Evolutionary conservation across 148 eudicot genomes (phyloP).

Genomic region (Camellia sinensis): DNA sequence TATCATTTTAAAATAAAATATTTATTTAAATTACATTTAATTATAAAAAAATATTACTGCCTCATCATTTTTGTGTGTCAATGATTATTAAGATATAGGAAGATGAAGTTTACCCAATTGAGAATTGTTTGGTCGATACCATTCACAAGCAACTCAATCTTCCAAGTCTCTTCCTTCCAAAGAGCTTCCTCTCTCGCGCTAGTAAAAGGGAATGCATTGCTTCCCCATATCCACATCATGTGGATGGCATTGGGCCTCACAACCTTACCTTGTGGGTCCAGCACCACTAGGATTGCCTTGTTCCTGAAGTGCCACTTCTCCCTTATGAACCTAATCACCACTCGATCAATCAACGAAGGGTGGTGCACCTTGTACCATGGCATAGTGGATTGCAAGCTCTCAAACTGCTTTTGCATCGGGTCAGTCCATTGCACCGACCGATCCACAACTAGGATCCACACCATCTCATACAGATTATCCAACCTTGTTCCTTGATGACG

Average conservation of each 20-base stretch:
- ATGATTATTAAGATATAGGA: neutral
- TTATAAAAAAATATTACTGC: too few relatives aligned
- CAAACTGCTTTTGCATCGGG: constrained; percentile 31
- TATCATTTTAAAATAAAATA: too few relatives aligned
- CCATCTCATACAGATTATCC: constrained; percentile 50
- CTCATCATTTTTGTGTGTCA: too few relatives aligned
- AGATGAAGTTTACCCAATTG: constrained; percentile 40
- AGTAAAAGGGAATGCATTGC: constrained; percentile 67
- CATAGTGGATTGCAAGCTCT: constrained; percentile 47
- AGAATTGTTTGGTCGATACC: constrained; percentile 45
- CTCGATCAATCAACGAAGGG: constrained; percentile 38
- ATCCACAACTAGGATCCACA: constrained; percentile 64
- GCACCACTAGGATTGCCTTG: constrained; percentile 56
- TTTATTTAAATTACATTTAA: too few relatives aligned
- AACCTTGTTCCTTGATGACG: too few relatives aligned
- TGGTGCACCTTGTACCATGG: constrained; percentile 62
- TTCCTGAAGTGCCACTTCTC: constrained; percentile 54
- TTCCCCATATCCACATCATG: constrained; percentile 83
- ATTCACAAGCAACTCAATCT: constrained; percentile 50
- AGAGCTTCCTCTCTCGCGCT: constrained; percentile 43
- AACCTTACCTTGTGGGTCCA: constrained; percentile 57
- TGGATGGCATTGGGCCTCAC: constrained; percentile 64
- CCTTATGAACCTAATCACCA: constrained; percentile 40
- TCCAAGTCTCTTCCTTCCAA: constrained; percentile 64
- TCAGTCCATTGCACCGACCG: constrained; percentile 42